Evolutionary conservation across 257 asterid genomes (phyloP), one percentile per base, ranked within the genome.

Genomic region (Linderniella brevidens): DNA sequence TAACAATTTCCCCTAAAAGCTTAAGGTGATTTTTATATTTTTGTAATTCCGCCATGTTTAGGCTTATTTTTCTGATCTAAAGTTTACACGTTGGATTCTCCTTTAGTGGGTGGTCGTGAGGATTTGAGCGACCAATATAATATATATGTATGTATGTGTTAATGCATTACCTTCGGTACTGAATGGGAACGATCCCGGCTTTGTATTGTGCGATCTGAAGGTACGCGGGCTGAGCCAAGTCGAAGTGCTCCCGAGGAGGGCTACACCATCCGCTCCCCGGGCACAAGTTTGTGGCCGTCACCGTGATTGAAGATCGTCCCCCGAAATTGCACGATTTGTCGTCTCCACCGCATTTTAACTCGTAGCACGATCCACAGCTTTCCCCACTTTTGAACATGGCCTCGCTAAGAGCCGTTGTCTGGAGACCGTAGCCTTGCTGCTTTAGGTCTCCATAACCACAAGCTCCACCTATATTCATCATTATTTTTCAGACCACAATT

Each of bases 211-310:
- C 67, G 16, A 61, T 49, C 9, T 43, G 41, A 16, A 46, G 46
- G 44, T 54, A 61, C 0, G 62, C 57, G 0, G 67, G 67, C 48
- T 61, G 47, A 1, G 67, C 8, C 53, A 61, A n/a, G 37, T 61
- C 67, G 47, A 61, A 61, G 44, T 61, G 67, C 39, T 19, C 57
- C 47, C 18, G 13, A 0, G 67, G 67, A 10, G 50, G 48, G 20
- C 40, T 61, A 29, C 67, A 61, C 67, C 67, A 61, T 3, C 67
- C 67, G 8, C 61, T 56, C 3, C 55, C 50, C 1, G 57, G 57
- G 52, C 66, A 61, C 13, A 18, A 20, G 38, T 61, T 61, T 35
- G 67, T 55, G 57, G 67, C 67, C 1, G 67, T 61, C 11, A 61
- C 62, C 3, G 36, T n/a, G 8, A 49, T n/a, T 5, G 65, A 47